Evolutionary conservation across 1,139 yeast species (phyloP), one percentile per base, ranked within the genome.

Genomic region (Debaryomyces sp.): DNA sequence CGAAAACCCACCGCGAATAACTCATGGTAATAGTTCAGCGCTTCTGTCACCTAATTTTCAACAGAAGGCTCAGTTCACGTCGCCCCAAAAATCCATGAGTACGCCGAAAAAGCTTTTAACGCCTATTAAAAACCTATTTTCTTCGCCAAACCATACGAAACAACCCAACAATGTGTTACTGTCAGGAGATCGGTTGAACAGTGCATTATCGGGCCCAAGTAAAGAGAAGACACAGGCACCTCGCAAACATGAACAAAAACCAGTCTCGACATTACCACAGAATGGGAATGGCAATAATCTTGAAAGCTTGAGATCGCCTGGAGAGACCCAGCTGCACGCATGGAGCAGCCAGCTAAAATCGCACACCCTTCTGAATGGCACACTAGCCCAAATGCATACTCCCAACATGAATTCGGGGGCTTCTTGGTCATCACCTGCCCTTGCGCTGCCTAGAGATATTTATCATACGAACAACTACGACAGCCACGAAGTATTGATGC

Each of bases 81-180:
- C 73, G 1, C 70, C 75, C 9, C 58, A 54, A 35, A 47, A 46
- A 40, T 45, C 65, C 6, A 44, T 65, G 38, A 67, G 69, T 48
- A 71, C 78, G 3, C 80, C 80, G 18, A 75, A 75, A 54, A 75
- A 74, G 54, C 59, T 75, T 27, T 59, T 75, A 26, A 69, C 75
- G 0, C 80, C 80, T 9, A 75, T 75, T 32, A 71, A 69, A 57
- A 73, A 73, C 56, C 56, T 75, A 47, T 75, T 75, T 52, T 55
- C 66, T 15, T 59, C 65, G 15, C 63, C 67, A 13, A 41, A 37
- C 58, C 60, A 21, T 54, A 44, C 44, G 18, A 53, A 35, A 33
- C 44, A 23, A 17, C 27, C 22, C 18, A 37, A 22, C 10, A 30
- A 34, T 24, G 44, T 42, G 35, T 38, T 48, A 29, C 17, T 21